Conservation (phyloP, 2,329 filamentous ascomycete species). For the Fusarium sp. region DNA sequence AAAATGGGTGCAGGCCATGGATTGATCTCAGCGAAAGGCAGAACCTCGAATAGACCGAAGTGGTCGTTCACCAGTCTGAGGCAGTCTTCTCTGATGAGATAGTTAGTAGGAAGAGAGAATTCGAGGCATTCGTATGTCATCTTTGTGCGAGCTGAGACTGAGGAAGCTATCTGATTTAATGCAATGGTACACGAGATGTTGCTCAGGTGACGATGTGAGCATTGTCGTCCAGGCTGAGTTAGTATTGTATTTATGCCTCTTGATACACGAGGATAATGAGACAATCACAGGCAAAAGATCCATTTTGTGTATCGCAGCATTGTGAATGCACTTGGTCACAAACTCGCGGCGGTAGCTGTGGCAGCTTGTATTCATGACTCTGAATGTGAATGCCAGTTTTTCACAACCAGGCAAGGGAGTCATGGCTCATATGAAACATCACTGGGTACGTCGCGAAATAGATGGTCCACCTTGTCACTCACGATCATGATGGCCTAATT, state of each 20-base stretch:
- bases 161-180: slow-evolving; percentile 2
- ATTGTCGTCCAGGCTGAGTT: background rate
- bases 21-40: background rate
- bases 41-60: background rate
- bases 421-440: background rate
- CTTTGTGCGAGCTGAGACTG: background rate
- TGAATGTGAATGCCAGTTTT: background rate
- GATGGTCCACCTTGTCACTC: background rate
- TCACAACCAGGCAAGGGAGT: background rate
- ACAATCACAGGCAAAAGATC: background rate
- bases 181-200: background rate
- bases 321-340: background rate
- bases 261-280: background rate
- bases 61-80: background rate
- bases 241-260: slow-evolving; percentile 14
- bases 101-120: slow-evolving; percentile 1
- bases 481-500: background rate
- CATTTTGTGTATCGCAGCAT: background rate
- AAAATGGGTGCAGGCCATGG: slow-evolving; percentile 11
- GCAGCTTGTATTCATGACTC: background rate
- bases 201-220: background rate
- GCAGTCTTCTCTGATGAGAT: background rate
- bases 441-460: background rate
- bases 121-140: background rate
- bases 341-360: background rate